Conservation (phyloP, 2,329 filamentous ascomycete species). For the Aureobasidium sp. region DNA sequence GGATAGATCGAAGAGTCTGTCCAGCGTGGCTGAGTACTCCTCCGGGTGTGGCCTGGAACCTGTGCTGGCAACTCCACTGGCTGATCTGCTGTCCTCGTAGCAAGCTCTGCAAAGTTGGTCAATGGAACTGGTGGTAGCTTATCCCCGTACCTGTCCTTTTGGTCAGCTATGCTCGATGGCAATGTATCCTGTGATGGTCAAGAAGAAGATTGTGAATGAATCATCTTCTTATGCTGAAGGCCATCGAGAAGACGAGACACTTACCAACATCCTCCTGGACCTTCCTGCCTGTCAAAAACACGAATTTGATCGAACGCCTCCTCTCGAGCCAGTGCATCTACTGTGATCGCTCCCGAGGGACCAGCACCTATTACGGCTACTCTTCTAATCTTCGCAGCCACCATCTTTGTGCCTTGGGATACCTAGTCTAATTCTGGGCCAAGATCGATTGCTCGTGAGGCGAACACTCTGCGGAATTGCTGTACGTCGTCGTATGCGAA, state of each 20-base stretch:
- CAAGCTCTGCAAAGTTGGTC: conserved; percentile 39
- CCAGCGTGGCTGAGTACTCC: conserved; percentile 42
- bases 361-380: conserved; percentile 57
- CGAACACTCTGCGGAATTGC: background rate
- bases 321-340: conserved; percentile 55
- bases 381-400: conserved; percentile 20
- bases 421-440: background rate
- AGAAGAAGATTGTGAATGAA: too few species aligned
- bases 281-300: conserved; percentile 56
- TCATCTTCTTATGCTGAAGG: too few species aligned
- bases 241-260: conserved; percentile 17
- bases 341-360: conserved; percentile 53
- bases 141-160: conserved; percentile 20
- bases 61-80: conserved; percentile 41
- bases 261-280: conserved; percentile 56
- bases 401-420: background rate
- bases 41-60: conserved; percentile 43
- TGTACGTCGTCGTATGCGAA: background rate
- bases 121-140: conserved; percentile 34
- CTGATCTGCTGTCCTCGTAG: conserved; percentile 45
- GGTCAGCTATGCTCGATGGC: background rate
- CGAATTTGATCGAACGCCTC: conserved; percentile 52
- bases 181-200: too few species aligned
- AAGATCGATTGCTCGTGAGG: background rate
- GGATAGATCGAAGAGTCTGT: conserved; percentile 56